Evolutionary conservation across 768 basidiomycete species (phyloP), one percentile per base, ranked within the genome.

Genomic region (Boletus coccyginus): DNA sequence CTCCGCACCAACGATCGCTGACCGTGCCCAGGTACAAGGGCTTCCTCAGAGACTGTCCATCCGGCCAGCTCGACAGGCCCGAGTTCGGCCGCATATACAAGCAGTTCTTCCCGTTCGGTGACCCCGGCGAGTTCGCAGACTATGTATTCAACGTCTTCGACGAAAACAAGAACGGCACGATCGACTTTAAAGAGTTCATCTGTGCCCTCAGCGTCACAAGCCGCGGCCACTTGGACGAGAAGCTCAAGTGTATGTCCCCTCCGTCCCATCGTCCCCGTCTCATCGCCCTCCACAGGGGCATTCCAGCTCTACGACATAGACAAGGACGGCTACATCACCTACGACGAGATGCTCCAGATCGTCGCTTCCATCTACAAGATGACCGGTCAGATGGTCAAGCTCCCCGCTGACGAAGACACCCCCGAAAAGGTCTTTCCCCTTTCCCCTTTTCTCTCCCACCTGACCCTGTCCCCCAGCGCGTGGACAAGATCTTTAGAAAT

Each of bases 101-200:
- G 71, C 97, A 98, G 73, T 99, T 99, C 88, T 99, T 99, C 81
- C 97, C 97, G 27, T 99, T 99, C 67, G 97, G 97, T 59, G 96
- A 99, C 73, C 96, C 97, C 9, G 85, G 79, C 56, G 90, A 96
- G 71, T 99, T 99, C 68, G 94, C 97, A 39, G 92, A 98, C 74
- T 95, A 96, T 66, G 96, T 99, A 67, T 99, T 99, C 81, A 94
- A 97, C 67, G 95, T 98, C 56, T 95, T 94, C 70, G 93, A 96
- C 70, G 86, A 88, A 68, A 92, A 96, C 79, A 87, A 89, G 81
- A 95, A 92, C 74, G 93, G 92, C 53, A 93, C 90, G 29, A 99
- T 99, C 75, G 97, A 99, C 77, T 99, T 99, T 75, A 96, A 95
- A 66, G 96, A 98, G 77, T 99, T 99, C 77, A 98, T 99, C 69